These are phyloP conservation scores for Talaromyces nanjingensis DNA, from an alignment of 495 filamentous ascomycete species.

Conservation along the genomic window DNA sequence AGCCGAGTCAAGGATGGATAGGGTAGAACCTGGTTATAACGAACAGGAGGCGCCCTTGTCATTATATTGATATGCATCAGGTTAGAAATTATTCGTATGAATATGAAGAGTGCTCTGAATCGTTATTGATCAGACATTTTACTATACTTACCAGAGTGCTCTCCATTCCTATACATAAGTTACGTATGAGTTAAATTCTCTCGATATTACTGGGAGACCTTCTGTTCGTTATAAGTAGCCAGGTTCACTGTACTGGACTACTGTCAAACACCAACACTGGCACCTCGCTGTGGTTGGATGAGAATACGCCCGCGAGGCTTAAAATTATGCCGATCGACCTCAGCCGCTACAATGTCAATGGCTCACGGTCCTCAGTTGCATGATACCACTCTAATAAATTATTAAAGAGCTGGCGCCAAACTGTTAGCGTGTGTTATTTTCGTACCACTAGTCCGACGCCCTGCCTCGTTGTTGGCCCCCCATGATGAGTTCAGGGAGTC, in stretches of 20 bases:
- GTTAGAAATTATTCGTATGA: no score
- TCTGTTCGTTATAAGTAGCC: no score
- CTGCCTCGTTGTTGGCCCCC: not conserved
- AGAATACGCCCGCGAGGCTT: not conserved
- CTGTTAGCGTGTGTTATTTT: constrained; percentile 3
- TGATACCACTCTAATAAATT: not conserved
- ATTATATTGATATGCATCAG: no score
- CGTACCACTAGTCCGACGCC: not conserved
- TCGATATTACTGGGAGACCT: no score
- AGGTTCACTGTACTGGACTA: no score
- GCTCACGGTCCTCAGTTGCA: not conserved
- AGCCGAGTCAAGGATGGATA: not conserved
- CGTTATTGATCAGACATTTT: no score
- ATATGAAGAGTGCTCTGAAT: no score
- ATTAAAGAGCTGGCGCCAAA: not conserved
- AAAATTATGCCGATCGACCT: not conserved
- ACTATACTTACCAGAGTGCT: no score
- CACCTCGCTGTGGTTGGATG: not conserved
- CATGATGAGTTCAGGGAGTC: not conserved
- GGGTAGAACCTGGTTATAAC: no score
- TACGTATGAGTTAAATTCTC: no score
- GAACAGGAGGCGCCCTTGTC: no score
- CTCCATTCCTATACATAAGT: no score
- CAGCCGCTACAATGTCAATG: not conserved
- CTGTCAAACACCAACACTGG: not conserved